Percentiles rank a stretch among this genome's conserved stretches.
These are phyloP conservation scores for Fragaria nilgerrensis DNA, from an alignment of 306 rosid species.

Conservation along the genomic window DNA sequence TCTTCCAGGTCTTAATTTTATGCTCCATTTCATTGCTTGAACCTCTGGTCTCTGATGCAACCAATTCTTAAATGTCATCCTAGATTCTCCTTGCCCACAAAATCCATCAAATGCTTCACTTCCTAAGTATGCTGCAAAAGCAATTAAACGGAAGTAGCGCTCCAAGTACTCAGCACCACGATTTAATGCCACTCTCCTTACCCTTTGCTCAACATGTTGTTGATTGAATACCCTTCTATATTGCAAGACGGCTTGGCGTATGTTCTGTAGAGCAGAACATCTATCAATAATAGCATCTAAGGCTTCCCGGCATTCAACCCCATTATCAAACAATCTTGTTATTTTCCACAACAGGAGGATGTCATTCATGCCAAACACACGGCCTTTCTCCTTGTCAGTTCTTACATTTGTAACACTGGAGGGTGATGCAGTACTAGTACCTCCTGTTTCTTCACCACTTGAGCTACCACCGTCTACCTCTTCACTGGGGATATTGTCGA, in stretches of 20 bases:
- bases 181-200: constrained; percentile 81
- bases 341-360: constrained; percentile 87
- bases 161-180: constrained; percentile 93
- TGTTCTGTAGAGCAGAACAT: constrained; percentile 89
- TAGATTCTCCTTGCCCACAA: constrained; percentile 65
- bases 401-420: constrained; percentile 32
- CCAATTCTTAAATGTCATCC: constrained; percentile 85
- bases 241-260: constrained; percentile 82
- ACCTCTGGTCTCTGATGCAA: constrained; percentile 80
- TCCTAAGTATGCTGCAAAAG: constrained; percentile 96
- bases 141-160: constrained; percentile 84
- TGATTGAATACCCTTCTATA: constrained; percentile 81
- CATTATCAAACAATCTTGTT: constrained; percentile 80
- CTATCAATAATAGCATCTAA: constrained; percentile 88
- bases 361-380: constrained; percentile 84
- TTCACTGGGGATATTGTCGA: constrained; percentile 46
- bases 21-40: constrained; percentile 95
- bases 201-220: constrained; percentile 83
- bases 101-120: constrained; percentile 87
- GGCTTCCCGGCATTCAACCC: constrained; percentile 87
- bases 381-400: constrained; percentile 45
- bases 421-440: constrained; percentile 29
- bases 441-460: constrained; percentile 72
- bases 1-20: constrained; percentile 79
- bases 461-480: constrained; percentile 58